Evolutionary conservation across 2,329 filamentous ascomycete species (phyloP), one percentile per base, ranked within the genome.

Genomic region (Neocucurbitaria cava): DNA sequence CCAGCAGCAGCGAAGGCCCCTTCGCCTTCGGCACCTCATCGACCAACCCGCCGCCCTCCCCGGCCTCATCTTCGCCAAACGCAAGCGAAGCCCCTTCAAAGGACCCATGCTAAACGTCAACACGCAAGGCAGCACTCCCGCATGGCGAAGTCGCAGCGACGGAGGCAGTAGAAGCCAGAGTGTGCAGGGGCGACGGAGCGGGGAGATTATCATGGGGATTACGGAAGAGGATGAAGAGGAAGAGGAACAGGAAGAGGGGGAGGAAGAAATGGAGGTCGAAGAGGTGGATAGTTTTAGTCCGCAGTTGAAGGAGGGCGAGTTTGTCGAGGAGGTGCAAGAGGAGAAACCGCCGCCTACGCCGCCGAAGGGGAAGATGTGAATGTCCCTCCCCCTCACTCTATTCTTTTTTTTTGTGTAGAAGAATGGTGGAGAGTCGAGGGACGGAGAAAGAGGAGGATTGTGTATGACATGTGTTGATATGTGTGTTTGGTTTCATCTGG

Each of bases 21-120:
- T 77, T 78, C 9, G 78, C 79, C 71, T 83, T 71, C 71, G 82
- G 51, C 80, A 79, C 5, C 5, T 0, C 87, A 83, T 21, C 87
- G 87, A 1, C 85, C 85, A 52, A 80, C 79, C 2, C 65, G 40
- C 20, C 52, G 13, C 33, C 55, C 38, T 51, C 59, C 82, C 83
- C 0, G 87, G 87, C 3, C 83, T 95, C 0, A 80, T 92, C 40
- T 96, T 95, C 69, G 91, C 91, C 1, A 92, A 92, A 71, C 80
- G 91, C 53, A 96, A 94, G 77, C 85, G 89, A 53, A 91, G 87
- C 51, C 75, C 93, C 2, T 95, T 96, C 79, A 94, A 94, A 72
- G 91, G 91, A 0, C 91, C 91, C 0, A 87, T 87, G 75, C 84
- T 60, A 79, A 70, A 63, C 24, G 54, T 87, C 42, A 81, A 80